Base-by-base conservation (phyloP, 106 monocot species). In the Allium fistulosum region DNA sequence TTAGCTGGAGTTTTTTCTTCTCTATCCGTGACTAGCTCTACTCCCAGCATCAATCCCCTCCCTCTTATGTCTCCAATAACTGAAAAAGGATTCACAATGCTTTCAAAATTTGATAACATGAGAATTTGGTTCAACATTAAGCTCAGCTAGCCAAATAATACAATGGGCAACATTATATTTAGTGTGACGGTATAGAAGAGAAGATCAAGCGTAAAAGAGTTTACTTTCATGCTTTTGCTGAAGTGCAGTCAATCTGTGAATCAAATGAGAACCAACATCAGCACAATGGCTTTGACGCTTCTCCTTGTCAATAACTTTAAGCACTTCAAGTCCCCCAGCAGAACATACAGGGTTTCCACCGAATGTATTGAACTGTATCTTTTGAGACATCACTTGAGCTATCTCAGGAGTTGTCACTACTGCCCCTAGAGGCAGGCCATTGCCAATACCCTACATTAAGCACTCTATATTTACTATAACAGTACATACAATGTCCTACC, bases 1-100 rank as follows among this genome's bases (percentile, higher is more conserved):
- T 87, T 93, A 62, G 99, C 99, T 57, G 99, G 99, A 37, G 93
- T 99, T 73, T 93, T 99, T 66, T 87, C 85, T 51, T 87, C 81
- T 66, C 89, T 77, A 63, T 99, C 90, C 8, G 90, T 85, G 49
- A 99, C 99, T 22, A 99, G 81, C 58, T 99, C 99, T 37, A 93
- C 66, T 10, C 99, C 99, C 49, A 99, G 53, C 99, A 99, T 99
- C 61, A 99, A 69, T 51, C 99, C 99, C 72, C 86, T 79, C 16
- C 99, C 99, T 79, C 99, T 90, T 13, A 99, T 87, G 76, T 99
- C 90, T 78, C 99, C 99, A 67, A 99, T 99, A 53, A 99, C 99
- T 99, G 72, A 26, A 64, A 66, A 8, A 26, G 37, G 37, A 37
- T 37, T 37, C 37, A 5, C 37, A 37, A 37, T 5, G 22, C 22